Conservation (phyloP, 768 basidiomycete species). For the Royoungia palumana region DNA sequence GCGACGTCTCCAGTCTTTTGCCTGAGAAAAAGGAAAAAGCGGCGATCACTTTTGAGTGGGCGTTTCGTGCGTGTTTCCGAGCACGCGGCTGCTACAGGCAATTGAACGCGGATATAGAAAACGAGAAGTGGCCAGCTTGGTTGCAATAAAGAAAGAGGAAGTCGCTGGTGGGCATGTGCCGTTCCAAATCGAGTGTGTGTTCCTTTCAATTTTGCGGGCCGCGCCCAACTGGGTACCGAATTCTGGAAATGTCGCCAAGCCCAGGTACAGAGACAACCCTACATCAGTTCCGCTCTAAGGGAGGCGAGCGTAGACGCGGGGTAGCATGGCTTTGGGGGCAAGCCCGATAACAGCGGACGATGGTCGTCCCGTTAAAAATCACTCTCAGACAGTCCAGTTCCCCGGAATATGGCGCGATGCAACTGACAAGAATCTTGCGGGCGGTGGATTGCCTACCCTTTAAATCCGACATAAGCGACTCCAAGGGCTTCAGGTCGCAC, state of each 20-base stretch:
- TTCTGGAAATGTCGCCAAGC: conserved; percentile 10
- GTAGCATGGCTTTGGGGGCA: not conserved
- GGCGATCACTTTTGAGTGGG: no score
- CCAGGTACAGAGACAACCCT: conserved; percentile 6
- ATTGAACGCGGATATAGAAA: conserved; percentile 8
- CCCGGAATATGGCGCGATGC: conserved; percentile 26
- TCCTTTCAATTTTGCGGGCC: not conserved
- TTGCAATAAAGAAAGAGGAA: not conserved
- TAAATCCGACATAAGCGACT: no score
- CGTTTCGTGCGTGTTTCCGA: no score
- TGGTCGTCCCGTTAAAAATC: not conserved
- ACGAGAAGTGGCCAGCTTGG: not conserved
- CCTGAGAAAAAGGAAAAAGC: no score
- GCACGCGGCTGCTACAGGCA: no score
- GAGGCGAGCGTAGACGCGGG: not conserved
- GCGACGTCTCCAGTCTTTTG: no score
- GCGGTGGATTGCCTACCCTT: no score
- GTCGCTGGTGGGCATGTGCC: conserved; percentile 2
- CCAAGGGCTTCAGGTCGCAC: no score
- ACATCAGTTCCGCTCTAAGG: not conserved
- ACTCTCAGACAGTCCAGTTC: conserved; percentile 11
- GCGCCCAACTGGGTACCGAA: conserved; percentile 6
- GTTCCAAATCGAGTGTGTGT: conserved; percentile 25
- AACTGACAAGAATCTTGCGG: conserved; percentile 1
- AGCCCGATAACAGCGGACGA: no score